Base-by-base conservation (phyloP, 768 basidiomycete species). In the Aureoboletus auriporus region DNA sequence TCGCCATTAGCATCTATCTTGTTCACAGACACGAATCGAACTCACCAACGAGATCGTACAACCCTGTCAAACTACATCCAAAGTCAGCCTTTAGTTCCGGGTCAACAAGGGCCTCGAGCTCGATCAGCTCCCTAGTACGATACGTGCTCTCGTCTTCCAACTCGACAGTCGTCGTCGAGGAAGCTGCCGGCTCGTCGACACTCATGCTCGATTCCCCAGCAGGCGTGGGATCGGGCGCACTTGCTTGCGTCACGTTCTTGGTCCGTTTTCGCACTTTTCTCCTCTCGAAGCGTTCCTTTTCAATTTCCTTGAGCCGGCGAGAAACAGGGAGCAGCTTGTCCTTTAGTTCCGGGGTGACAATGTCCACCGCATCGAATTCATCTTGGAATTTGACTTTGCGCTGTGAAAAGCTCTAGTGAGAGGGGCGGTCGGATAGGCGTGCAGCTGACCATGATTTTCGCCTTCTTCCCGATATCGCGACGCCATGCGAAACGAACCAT, bases 401-500 rank as follows among this genome's bases (percentile, higher is more conserved):
- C 89, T 90, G 59, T 36, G 46, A 16, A 41, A 40, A 17, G 4
- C 6, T 8, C 39, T 14, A 29, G 14, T 27, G 3, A 29, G 23
- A 12, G 9, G 2, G 6, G 14, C 5, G 12, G 42, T 31, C 7
- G 8, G 14, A 39, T 23, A 7, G 14, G 28, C 37, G 8, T 23
- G 16, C 6, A 27, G 58, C 70, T 38, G 51, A 88, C 88, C 95
- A 99, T 93, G 64, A 98, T 95, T 71, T 99, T 98, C 2, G 95
- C 84, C 63, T 98, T 98, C 73, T 86, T 92, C 44, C 69, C 69
- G 50, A 96, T 93, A 56, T 98, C 96, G 33, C 80, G 75, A 51
- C 91, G 75, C 96, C 96, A 99, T 47, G 84, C 86, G 66, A 98
- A 99, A 40, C 96, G 88, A 11, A 94, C 93, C 87, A 97, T 90